phyloP scores from a whole-genome alignment of 108 stramenopile genomes.

The Mediolabrus comicus region DNA sequence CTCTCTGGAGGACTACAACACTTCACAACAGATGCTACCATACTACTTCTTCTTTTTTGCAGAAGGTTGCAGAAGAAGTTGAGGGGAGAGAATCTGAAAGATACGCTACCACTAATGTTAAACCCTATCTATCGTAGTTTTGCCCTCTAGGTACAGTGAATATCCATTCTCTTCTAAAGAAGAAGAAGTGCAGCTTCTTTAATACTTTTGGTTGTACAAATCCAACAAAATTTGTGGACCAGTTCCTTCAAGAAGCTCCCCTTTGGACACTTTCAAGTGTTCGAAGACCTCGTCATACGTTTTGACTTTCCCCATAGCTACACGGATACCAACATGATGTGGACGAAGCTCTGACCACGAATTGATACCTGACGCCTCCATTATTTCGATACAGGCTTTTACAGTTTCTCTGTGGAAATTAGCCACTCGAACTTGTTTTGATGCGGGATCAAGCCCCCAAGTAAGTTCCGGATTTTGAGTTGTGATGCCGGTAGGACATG shows the following conservation, averaged over 20 bases:
- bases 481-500: slow-evolving; percentile 88
- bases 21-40: too few relatives aligned
- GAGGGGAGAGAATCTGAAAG: too few relatives aligned
- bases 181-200: too few relatives aligned
- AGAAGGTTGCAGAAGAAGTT: too few relatives aligned
- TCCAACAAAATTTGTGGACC: slow-evolving; percentile 41
- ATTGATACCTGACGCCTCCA: slow-evolving; percentile 66
- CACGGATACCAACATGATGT: slow-evolving; percentile 40
- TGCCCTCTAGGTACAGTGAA: too few relatives aligned
- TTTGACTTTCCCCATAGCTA: slow-evolving; percentile 36
- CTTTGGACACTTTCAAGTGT: slow-evolving; percentile 50
- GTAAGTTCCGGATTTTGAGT: slow-evolving; percentile 69
- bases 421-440: slow-evolving; percentile 64
- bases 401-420: slow-evolving; percentile 79
- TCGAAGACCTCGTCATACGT: slow-evolving; percentile 41
- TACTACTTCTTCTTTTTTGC: too few relatives aligned
- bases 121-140: too few relatives aligned
- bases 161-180: too few relatives aligned
- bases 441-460: slow-evolving; percentile 55
- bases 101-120: too few relatives aligned
- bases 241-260: slow-evolving; percentile 38
- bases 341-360: slow-evolving; percentile 44
- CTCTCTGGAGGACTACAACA: too few relatives aligned
- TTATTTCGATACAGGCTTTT: slow-evolving; percentile 64
- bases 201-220: slow-evolving; percentile 50